phyloP scores from a whole-genome alignment of 1,284 basidiomycete genomes.

The Grifola frondosa region DNA sequence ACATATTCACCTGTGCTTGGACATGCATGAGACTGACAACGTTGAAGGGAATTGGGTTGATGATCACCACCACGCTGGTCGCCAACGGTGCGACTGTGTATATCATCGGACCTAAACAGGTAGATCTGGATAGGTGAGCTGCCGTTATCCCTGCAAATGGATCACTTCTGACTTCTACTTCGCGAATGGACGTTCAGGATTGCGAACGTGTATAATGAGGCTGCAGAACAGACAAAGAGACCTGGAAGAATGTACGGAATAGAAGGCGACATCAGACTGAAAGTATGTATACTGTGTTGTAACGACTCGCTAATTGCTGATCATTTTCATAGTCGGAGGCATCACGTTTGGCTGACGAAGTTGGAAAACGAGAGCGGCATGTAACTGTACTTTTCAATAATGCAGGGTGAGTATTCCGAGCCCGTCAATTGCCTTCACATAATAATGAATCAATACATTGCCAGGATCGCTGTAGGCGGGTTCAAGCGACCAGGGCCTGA shows the following conservation, averaged over 20 bases:
- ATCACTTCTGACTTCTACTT: background rate
- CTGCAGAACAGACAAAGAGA: conserved; percentile 26
- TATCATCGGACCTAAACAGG: conserved; percentile 38
- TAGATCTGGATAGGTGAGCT: conserved; percentile 30
- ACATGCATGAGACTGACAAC: too few relatives aligned
- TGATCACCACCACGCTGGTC: conserved; percentile 39
- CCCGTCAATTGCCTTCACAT: background rate
- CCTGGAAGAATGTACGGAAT: conserved; percentile 41
- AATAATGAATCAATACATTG: background rate
- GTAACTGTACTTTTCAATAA: conserved; percentile 43
- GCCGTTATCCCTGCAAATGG: too few relatives aligned
- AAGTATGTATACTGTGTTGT: too few relatives aligned
- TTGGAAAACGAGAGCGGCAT: conserved; percentile 37
- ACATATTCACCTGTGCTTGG: too few relatives aligned
- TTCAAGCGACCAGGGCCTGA: conserved; percentile 36
- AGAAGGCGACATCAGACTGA: conserved; percentile 42
- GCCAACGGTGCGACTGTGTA: conserved; percentile 44
- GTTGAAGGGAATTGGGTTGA: conserved; percentile 44
- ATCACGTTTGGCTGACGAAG: conserved; percentile 42
- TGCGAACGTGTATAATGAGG: conserved; percentile 38
- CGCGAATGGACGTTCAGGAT: conserved; percentile 24
- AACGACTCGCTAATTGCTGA: background rate
- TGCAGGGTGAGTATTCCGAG: conserved; percentile 25
- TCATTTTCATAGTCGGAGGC: conserved; percentile 38
- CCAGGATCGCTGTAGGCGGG: conserved; percentile 14